Evolutionary conservation across 495 filamentous ascomycete species (phyloP).

Genomic region (Penicillium cinerascens): DNA sequence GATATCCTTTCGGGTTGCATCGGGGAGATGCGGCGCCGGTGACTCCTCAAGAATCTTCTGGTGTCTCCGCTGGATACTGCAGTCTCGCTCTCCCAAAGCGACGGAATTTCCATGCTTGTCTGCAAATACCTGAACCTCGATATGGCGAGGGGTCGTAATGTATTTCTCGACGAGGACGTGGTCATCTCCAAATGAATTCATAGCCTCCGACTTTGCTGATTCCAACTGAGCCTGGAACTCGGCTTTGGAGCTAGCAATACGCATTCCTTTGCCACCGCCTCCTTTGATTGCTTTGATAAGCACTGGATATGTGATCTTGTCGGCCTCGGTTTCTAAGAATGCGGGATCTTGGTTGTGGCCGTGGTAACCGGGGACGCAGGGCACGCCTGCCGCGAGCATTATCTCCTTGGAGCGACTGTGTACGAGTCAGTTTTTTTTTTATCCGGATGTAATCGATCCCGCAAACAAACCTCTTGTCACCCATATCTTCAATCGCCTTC

Average conservation of each 20-base stretch:
- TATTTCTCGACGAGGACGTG: conserved; percentile 97
- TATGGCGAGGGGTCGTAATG: conserved; percentile 88
- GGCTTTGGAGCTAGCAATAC: conserved; percentile 70
- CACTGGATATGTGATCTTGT: conserved; percentile 84
- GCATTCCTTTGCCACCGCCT: conserved; percentile 98
- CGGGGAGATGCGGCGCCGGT: conserved; percentile 80
- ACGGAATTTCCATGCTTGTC: conserved; percentile 84
- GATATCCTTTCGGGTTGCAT: conserved; percentile 75
- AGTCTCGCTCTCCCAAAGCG: conserved; percentile 81
- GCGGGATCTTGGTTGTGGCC: conserved; percentile 74
- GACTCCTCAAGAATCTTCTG: conserved; percentile 98
- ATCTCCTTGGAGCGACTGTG: conserved; percentile 80
- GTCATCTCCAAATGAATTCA: conserved; percentile 91
- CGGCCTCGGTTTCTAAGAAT: conserved; percentile 68
- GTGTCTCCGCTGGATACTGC: conserved; percentile 82
- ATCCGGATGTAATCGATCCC: background rate
- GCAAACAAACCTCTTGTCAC: conserved; percentile 72
- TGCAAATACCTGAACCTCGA: conserved; percentile 97
- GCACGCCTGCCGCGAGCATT: conserved; percentile 89
- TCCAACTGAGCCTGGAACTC: conserved; percentile 80
- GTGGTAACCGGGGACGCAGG: conserved; percentile 95
- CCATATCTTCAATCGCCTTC: conserved; percentile 94
- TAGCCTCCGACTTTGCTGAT: conserved; percentile 85
- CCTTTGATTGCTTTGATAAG: conserved; percentile 96
- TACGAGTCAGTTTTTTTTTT: background rate